Percentiles rank a stretch among this genome's conserved stretches.
Conservation (phyloP, 495 filamentous ascomycete species). For the Gamarada debralockiae region DNA sequence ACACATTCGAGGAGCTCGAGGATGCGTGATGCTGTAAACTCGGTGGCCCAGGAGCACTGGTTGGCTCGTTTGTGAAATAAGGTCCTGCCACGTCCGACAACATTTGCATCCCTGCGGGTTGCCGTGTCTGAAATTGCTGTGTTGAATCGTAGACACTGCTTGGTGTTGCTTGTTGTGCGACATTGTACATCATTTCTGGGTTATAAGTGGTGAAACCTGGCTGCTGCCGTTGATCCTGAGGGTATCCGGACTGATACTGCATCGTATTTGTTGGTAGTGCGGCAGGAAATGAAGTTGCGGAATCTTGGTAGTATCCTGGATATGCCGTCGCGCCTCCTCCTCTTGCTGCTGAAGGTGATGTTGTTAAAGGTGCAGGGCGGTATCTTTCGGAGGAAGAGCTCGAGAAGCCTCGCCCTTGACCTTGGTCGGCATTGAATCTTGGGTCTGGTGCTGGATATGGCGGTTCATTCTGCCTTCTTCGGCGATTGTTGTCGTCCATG, state of each 20-base stretch:
- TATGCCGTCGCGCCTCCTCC: conserved; percentile 43
- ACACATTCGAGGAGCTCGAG: conserved; percentile 36
- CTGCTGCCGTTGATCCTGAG: conserved; percentile 45
- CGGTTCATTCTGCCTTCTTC: conserved; percentile 68
- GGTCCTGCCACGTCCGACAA: conserved; percentile 63
- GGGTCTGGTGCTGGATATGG: conserved; percentile 37
- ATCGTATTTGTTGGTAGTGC: conserved; percentile 44
- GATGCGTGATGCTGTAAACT: conserved; percentile 28
- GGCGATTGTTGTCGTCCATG: conserved; percentile 65
- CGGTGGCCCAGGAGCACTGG: conserved; percentile 41
- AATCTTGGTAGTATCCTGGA: conserved; percentile 53
- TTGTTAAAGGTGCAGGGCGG: conserved; percentile 39
- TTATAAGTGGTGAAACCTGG: conserved; percentile 44
- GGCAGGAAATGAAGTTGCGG: conserved; percentile 42
- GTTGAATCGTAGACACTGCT: conserved; percentile 71
- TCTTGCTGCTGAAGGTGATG: conserved; percentile 30
- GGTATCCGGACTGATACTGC: conserved; percentile 52
- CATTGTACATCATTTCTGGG: conserved; percentile 75
- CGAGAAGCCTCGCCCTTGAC: conserved; percentile 37
- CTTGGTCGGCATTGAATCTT: conserved; percentile 37
- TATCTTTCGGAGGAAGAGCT: conserved; percentile 42
- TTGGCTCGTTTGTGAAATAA: conserved; percentile 74
- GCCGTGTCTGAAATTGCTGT: conserved; percentile 72
- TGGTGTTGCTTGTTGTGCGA: conserved; percentile 62
- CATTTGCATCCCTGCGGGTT: conserved; percentile 68